phyloP scores from a whole-genome alignment of 441 rosid species.

The Macaranga tanarius region DNA sequence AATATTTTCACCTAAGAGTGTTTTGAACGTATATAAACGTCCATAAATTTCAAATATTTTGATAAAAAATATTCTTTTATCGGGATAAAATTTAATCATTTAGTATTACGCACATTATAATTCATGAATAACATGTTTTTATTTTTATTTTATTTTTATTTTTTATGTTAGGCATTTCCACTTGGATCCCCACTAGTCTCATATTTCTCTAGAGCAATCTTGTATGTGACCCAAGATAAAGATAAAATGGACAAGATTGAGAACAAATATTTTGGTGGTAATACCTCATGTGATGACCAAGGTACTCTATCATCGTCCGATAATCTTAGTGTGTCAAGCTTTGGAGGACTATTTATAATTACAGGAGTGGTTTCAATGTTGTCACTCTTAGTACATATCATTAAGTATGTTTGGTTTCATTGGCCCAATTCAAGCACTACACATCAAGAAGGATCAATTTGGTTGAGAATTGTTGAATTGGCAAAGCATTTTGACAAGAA shows the following conservation, averaged over 20 bases:
- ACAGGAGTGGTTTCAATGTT: constrained; percentile 35
- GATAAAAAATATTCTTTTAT: no score
- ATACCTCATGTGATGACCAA: constrained; percentile 31
- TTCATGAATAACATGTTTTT: no score
- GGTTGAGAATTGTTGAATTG: constrained; percentile 6
- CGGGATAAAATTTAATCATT: no score
- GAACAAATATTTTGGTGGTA: neutral
- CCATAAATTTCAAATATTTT: no score
- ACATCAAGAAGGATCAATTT: neutral
- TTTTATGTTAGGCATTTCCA: constrained; percentile 38
- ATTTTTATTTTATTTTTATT: no score
- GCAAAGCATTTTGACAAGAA: constrained; percentile 8
- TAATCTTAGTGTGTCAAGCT: constrained; percentile 38
- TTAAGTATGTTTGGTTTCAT: neutral
- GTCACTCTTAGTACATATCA: constrained; percentile 13
- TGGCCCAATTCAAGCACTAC: neutral
- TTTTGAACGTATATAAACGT: no score
- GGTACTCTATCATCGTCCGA: constrained; percentile 20
- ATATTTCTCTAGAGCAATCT: constrained; percentile 45
- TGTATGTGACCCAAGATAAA: constrained; percentile 36
- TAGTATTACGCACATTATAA: no score
- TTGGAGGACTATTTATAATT: constrained; percentile 48
- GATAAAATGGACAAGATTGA: constrained; percentile 22
- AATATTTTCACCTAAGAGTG: no score
- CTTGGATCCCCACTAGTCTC: constrained; percentile 42